Conservation (phyloP, 306 rosid species). For the Mucuna pruriens region DNA sequence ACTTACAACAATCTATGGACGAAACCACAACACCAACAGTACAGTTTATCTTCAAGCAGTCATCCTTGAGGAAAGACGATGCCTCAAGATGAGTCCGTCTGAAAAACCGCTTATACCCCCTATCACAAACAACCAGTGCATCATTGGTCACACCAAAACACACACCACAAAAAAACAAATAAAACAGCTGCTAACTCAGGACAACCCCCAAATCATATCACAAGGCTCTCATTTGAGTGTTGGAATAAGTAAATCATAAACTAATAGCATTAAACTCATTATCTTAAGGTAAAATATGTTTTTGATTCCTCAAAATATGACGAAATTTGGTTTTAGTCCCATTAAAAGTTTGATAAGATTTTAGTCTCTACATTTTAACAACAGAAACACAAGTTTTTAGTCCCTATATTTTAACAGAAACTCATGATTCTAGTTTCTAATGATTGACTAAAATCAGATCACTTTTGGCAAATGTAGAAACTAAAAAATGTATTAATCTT, state of each 20-base stretch:
- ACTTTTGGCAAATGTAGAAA: not conserved
- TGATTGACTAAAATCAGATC: not conserved
- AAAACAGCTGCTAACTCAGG: not conserved
- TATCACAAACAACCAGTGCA: constrained; percentile 37
- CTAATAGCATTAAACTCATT: not conserved
- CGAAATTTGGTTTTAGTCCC: not conserved
- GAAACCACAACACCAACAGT: constrained; percentile 98
- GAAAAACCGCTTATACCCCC: constrained; percentile 97
- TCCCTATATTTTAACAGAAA: not conserved
- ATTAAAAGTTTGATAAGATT: too few species aligned
- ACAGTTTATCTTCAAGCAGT: constrained; percentile 96
- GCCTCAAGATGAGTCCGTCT: constrained; percentile 84
- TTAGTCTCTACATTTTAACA: too few species aligned
- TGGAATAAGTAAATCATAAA: not conserved
- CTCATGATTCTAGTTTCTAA: too few species aligned
- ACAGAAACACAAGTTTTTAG: too few species aligned
- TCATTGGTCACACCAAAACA: not conserved
- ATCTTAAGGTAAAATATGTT: not conserved
- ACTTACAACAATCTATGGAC: constrained; percentile 80
- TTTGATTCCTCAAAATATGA: not conserved
- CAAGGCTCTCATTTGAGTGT: not conserved
- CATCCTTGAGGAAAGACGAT: constrained; percentile 85
- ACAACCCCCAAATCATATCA: not conserved
- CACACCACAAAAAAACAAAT: not conserved
- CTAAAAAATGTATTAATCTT: too few species aligned